Conservation (phyloP, 345 rosid genomes). For the Eucalyptus grandis region DNA sequence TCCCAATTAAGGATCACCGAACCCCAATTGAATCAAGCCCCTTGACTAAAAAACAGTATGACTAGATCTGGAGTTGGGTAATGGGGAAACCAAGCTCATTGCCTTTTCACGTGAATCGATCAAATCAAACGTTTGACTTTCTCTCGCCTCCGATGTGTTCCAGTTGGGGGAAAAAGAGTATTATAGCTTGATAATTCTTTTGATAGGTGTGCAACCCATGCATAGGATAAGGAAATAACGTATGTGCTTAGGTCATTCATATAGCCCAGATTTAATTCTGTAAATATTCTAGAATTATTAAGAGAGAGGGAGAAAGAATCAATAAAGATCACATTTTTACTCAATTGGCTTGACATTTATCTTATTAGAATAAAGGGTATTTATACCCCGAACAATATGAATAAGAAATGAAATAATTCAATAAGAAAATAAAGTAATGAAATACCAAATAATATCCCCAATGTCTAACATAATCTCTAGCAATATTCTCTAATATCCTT, state of each 20-base stretch:
- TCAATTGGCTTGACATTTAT: not conserved
- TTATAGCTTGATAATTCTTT: not conserved
- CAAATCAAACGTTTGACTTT: not conserved
- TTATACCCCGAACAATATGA: not conserved
- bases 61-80: not conserved
- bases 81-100: not conserved
- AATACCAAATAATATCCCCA: not conserved
- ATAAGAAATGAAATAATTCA: not conserved
- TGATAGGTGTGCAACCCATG: not conserved
- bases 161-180: not conserved
- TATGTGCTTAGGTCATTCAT: not conserved
- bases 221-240: not conserved
- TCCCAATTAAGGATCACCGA: not conserved
- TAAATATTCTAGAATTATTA: not conserved
- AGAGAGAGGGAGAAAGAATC: not conserved
- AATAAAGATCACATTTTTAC: not conserved
- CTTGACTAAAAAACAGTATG: not conserved
- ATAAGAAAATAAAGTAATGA: not conserved
- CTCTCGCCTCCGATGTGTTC: not conserved
- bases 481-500: not conserved
- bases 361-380: not conserved
- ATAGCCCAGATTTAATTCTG: not conserved
- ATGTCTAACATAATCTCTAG: not conserved
- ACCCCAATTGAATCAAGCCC: not conserved
- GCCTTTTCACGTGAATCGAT: not conserved